A percentile compares a stretch with the other conserved stretches of the same genome.
Evolutionary conservation across 2,329 filamentous ascomycete species (phyloP).

Genomic region (Scytalidium sp.): DNA sequence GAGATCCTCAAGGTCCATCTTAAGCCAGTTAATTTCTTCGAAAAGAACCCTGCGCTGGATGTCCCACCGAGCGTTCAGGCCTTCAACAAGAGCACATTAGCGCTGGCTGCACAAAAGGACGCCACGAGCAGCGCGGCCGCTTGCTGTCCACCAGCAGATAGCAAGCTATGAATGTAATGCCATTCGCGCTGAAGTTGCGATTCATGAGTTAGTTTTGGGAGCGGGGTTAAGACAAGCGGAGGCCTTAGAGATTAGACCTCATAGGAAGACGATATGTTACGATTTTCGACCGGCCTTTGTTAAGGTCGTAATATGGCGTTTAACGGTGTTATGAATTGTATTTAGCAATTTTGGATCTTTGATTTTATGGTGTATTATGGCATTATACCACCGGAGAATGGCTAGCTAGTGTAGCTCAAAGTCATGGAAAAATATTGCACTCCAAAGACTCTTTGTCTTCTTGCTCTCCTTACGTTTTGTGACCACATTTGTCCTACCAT

Average conservation of each 20-base stretch:
- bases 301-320: too few species aligned
- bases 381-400: conserved; percentile 13
- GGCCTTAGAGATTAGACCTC: too few species aligned
- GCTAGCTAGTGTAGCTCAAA: conserved; percentile 24
- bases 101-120: conserved; percentile 14
- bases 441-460: conserved; percentile 7
- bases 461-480: neutral
- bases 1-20: conserved; percentile 50
- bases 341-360: neutral
- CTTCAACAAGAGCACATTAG: conserved; percentile 33
- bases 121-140: conserved; percentile 14
- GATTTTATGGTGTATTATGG: neutral
- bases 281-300: too few species aligned
- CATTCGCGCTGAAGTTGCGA: neutral
- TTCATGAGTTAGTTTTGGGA: neutral
- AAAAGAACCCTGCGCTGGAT: conserved; percentile 48
- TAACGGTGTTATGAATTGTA: too few species aligned
- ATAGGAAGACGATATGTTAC: too few species aligned
- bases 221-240: neutral
- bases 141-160: conserved; percentile 22
- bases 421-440: conserved; percentile 23
- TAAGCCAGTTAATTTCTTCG: conserved; percentile 51
- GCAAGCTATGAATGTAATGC: conserved; percentile 13
- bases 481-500: too few species aligned
- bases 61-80: conserved; percentile 43